Evolutionary conservation across 2,329 filamentous ascomycete genomes (phyloP).

Genomic region (Aaosphaeria arxii): DNA sequence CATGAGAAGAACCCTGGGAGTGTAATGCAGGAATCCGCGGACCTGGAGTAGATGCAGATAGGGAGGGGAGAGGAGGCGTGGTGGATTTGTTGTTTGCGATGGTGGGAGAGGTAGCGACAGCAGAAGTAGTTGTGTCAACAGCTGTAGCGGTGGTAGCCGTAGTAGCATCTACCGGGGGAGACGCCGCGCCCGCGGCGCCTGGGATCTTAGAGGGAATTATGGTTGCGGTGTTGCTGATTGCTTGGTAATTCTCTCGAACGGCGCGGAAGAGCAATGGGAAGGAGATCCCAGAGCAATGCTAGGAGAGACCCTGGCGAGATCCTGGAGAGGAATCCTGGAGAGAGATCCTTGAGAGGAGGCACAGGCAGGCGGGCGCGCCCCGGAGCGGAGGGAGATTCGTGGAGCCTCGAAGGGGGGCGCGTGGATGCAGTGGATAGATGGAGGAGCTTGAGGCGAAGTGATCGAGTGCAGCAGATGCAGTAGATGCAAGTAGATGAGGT

Average conservation of each 20-base stretch:
- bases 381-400: no score
- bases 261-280: not conserved
- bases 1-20: conserved; percentile 7
- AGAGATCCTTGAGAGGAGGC: no score
- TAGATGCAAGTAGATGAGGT: no score
- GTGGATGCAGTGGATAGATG: no score
- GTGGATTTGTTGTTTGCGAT: no score
- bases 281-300: not conserved
- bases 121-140: no score
- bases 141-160: conserved; percentile 8
- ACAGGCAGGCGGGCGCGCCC: no score
- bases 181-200: conserved; percentile 22
- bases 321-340: no score
- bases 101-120: no score
- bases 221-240: conserved; percentile 20
- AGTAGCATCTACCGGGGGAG: conserved; percentile 16
- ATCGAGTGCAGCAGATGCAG: no score
- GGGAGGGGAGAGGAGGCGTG: not conserved
- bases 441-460: no score
- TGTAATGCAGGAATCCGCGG: conserved; percentile 9
- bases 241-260: not conserved
- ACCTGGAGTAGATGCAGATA: not conserved
- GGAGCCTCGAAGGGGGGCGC: no score
- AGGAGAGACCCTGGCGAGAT: not conserved
- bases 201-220: conserved; percentile 21